phyloP scores from a whole-genome alignment of 306 rosid genomes.

The Medicago lupulina region DNA sequence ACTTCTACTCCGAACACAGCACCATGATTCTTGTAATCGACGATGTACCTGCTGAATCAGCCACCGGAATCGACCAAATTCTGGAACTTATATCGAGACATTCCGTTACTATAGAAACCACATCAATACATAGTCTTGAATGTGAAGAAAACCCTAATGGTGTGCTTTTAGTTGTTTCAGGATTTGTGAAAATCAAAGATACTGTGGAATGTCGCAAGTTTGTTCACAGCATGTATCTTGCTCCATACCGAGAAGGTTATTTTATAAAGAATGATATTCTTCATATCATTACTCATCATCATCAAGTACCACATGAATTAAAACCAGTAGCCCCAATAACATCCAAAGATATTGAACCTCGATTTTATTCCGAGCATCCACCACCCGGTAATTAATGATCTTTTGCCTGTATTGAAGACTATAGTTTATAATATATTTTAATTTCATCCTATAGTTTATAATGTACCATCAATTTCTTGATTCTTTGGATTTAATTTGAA shows the following conservation, averaged over 20 bases:
- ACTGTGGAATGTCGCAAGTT: background rate
- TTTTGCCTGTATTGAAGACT: no score
- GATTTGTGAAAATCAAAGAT: background rate
- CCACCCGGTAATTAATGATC: background rate
- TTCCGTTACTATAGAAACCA: background rate
- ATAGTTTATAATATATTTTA: no score
- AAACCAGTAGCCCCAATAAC: background rate
- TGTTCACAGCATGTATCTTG: background rate
- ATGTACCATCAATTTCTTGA: no score
- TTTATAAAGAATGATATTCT: slow-evolving; percentile 3
- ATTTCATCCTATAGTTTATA: no score
- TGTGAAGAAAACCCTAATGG: background rate
- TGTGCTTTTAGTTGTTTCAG: background rate
- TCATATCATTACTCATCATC: background rate
- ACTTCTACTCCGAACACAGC: slow-evolving; percentile 8
- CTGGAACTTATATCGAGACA: background rate
- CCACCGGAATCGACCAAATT: background rate
- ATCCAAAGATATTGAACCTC: background rate
- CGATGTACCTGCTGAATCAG: background rate
- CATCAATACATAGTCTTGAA: background rate
- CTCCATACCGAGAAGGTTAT: background rate
- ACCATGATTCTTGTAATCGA: slow-evolving; percentile 1
- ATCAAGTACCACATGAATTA: background rate
- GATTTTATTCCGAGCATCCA: background rate
- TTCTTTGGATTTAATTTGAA: background rate